A percentile compares a stretch with the other conserved stretches of the same genome.
phyloP scores from a whole-genome alignment of 805 yeast species.

The Schwanniomyces occidentalis region DNA sequence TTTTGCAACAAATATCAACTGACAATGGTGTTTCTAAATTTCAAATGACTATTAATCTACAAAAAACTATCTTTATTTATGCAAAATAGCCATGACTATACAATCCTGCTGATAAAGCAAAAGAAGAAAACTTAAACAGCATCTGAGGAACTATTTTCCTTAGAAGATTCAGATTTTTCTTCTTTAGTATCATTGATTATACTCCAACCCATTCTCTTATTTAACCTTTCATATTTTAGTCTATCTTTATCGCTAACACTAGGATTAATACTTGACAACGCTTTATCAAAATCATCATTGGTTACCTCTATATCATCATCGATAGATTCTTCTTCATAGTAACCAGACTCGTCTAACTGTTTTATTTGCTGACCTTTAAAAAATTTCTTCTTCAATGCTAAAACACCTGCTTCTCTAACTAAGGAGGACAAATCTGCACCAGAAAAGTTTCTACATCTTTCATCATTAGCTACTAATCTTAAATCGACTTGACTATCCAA shows the following conservation, averaged over 20 bases:
- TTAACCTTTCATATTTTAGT: constrained; percentile 69
- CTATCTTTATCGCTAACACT: constrained; percentile 89
- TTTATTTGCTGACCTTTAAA: constrained; percentile 45
- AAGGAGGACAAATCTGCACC: constrained; percentile 96
- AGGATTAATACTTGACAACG: constrained; percentile 77
- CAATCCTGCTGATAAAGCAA: too few species aligned
- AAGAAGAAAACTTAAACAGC: too few species aligned
- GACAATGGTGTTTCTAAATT: too few species aligned
- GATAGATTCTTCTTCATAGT: constrained; percentile 23
- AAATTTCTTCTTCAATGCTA: constrained; percentile 75
- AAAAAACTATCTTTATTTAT: too few species aligned
- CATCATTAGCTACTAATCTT: constrained; percentile 63
- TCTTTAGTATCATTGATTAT: constrained; percentile 29
- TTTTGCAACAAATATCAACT: too few species aligned
- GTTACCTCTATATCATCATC: constrained; percentile 54
- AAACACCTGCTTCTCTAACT: constrained; percentile 91
- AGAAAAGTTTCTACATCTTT: constrained; percentile 82
- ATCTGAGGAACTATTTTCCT: too few species aligned
- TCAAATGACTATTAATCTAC: too few species aligned
- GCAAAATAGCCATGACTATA: too few species aligned
- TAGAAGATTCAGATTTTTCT: too few species aligned
- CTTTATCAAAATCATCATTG: constrained; percentile 63
- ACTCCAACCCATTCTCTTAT: constrained; percentile 75
- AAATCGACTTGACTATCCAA: constrained; percentile 63
- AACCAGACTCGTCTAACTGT: constrained; percentile 40